A percentile compares a stretch with the other conserved stretches of the same genome.
Evolutionary conservation across 139 green algal genomes (phyloP).

Genomic region (Tetraselmis striata): DNA sequence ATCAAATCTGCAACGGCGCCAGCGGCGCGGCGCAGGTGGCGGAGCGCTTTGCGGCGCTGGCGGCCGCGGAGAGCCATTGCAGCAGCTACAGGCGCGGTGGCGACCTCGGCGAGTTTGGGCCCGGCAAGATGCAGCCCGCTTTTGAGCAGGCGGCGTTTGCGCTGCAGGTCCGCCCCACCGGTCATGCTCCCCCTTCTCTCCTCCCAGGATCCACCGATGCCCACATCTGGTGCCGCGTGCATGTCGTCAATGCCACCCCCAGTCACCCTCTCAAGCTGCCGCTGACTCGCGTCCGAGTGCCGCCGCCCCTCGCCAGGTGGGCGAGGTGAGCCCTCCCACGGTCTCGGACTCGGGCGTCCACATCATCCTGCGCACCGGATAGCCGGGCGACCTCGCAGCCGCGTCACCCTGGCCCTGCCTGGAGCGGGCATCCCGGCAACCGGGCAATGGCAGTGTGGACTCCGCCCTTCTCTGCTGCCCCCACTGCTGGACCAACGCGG

Average conservation of each 20-base stretch:
- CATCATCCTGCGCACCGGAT: constrained; percentile 9
- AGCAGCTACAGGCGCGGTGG: constrained; percentile 11
- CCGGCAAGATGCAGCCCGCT: constrained; percentile 5
- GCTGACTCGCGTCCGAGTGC: too few species aligned
- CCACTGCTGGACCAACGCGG: neutral
- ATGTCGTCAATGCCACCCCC: too few species aligned
- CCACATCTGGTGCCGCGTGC: neutral
- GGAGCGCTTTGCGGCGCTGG: constrained; percentile 10
- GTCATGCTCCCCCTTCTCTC: neutral
- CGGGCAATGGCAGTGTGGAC: neutral
- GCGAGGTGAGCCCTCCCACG: constrained; percentile 2
- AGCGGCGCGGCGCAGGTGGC: neutral
- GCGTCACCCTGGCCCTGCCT: too few species aligned
- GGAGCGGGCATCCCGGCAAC: neutral
- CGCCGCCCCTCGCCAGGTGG: neutral
- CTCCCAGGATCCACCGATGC: neutral
- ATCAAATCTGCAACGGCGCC: neutral
- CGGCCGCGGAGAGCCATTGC: constrained; percentile 14
- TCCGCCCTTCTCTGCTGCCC: neutral
- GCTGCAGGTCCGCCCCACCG: neutral
- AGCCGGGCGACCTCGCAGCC: too few species aligned
- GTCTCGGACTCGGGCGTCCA: constrained; percentile 11
- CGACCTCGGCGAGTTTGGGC: constrained; percentile 13
- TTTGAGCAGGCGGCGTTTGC: constrained; percentile 13
- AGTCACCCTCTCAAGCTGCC: too few species aligned